These are phyloP conservation scores for Phytopythium kandeliae DNA, from an alignment of 352 stramenopile genomes.

Conservation along the genomic window DNA sequence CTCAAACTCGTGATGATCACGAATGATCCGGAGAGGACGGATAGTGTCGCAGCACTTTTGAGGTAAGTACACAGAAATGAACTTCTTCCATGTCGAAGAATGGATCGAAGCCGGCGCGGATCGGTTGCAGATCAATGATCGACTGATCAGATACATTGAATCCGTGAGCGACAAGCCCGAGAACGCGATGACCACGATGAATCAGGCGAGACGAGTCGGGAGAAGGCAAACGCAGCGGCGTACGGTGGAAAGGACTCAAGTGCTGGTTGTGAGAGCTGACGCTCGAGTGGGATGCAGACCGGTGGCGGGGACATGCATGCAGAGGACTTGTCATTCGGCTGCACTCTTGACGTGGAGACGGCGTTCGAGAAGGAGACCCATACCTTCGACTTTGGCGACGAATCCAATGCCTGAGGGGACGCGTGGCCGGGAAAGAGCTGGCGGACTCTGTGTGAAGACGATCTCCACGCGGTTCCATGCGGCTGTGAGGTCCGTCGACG, in stretches of 20 bases:
- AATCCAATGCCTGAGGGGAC: background rate
- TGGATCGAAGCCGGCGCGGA: background rate
- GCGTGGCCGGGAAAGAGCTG: no score
- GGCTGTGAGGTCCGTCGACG: no score
- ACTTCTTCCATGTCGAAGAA: no score
- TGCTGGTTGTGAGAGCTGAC: background rate
- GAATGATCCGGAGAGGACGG: no score
- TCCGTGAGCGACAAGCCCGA: constrained; percentile 28
- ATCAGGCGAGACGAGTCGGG: constrained; percentile 50
- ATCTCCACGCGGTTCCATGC: no score
- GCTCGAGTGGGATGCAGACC: background rate
- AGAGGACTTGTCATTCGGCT: no score
- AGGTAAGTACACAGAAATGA: no score
- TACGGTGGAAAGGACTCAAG: background rate
- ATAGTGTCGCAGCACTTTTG: no score
- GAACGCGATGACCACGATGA: constrained; percentile 46
- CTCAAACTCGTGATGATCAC: no score
- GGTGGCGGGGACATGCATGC: background rate
- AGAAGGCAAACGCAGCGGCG: constrained; percentile 22
- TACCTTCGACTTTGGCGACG: constrained; percentile 29
- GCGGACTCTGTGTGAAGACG: no score
- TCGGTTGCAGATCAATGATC: background rate
- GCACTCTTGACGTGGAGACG: background rate
- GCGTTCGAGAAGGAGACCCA: constrained; percentile 39
- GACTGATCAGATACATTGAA: constrained; percentile 50